Conservation (phyloP, 371 early-diverging fungal genomes). For the Mortierella sp. region DNA sequence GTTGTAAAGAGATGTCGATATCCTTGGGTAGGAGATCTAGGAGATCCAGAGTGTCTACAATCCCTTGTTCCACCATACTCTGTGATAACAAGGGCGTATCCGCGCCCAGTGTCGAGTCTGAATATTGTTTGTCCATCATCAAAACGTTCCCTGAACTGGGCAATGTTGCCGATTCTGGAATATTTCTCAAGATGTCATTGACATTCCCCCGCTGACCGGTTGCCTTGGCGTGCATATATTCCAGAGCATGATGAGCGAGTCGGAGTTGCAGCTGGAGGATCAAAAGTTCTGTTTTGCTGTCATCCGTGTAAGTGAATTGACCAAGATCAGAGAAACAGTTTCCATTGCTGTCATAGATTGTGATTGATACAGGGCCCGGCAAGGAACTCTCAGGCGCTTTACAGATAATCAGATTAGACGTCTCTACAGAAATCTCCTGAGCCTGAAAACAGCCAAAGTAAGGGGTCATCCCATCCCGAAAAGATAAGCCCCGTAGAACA, state of each 20-base stretch:
- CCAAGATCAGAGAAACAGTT: slow-evolving; percentile 31
- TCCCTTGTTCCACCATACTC: slow-evolving; percentile 27
- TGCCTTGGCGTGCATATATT: slow-evolving; percentile 41
- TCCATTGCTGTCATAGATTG: slow-evolving; percentile 35
- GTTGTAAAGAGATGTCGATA: slow-evolving; percentile 38
- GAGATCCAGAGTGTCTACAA: slow-evolving; percentile 26
- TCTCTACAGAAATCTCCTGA: slow-evolving; percentile 29
- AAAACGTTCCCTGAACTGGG: slow-evolving; percentile 18
- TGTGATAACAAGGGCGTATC: slow-evolving; percentile 16
- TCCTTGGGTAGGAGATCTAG: slow-evolving; percentile 19
- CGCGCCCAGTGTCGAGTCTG: background rate
- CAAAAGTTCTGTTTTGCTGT: slow-evolving; percentile 40
- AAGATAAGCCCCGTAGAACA: slow-evolving; percentile 26
- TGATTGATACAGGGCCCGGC: slow-evolving; percentile 25
- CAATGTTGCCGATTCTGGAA: slow-evolving; percentile 28
- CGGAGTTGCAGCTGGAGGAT: slow-evolving; percentile 44
- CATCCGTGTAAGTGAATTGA: slow-evolving; percentile 47
- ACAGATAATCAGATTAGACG: slow-evolving; percentile 29
- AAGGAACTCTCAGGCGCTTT: slow-evolving; percentile 39
- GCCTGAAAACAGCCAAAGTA: slow-evolving; percentile 51
- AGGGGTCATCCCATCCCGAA: slow-evolving; percentile 45
- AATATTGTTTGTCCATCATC: slow-evolving; percentile 16
- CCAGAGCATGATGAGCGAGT: slow-evolving; percentile 42
- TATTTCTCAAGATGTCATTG: slow-evolving; percentile 36
- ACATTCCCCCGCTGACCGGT: slow-evolving; percentile 43